These are phyloP conservation scores for Aureobasidium pullulans DNA, from an alignment of 2,329 filamentous ascomycete species.

Conservation along the genomic window DNA sequence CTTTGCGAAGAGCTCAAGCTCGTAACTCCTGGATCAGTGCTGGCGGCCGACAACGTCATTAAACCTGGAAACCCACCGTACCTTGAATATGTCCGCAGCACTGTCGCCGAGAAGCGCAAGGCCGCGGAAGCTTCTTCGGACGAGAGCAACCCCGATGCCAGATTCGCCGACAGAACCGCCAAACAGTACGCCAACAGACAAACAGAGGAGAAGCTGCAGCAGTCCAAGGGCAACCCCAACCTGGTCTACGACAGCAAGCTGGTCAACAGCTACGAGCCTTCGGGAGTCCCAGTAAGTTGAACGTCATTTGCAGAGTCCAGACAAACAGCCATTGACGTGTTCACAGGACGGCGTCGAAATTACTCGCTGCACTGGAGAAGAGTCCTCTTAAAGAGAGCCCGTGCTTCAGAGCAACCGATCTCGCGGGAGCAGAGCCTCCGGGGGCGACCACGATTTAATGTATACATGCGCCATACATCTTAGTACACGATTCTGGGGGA, in stretches of 20 bases:
- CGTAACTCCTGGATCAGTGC: conserved; percentile 53
- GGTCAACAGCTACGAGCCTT: conserved; percentile 60
- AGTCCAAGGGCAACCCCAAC: conserved; percentile 51
- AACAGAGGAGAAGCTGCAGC: conserved; percentile 37
- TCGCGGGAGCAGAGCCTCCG: conserved; percentile 8
- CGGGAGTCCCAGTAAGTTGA: conserved; percentile 53
- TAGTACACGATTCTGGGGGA: neutral
- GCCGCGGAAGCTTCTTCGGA: conserved; percentile 27
- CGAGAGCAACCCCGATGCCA: conserved; percentile 27
- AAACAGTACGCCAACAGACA: conserved; percentile 43
- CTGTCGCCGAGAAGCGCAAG: conserved; percentile 53
- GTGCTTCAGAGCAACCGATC: conserved; percentile 4
- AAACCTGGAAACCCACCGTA: conserved; percentile 65
- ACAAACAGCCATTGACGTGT: neutral
- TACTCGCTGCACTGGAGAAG: conserved; percentile 47
- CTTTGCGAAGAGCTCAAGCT: conserved; percentile 65
- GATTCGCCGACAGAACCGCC: conserved; percentile 39
- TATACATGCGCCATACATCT: conserved; percentile 5
- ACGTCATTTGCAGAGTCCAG: neutral
- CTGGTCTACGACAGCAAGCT: conserved; percentile 59
- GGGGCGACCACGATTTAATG: conserved; percentile 4
- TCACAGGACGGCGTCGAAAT: conserved; percentile 59
- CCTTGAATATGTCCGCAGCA: conserved; percentile 61
- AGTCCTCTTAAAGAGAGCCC: conserved; percentile 14
- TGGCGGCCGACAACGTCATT: conserved; percentile 65